Evolutionary conservation across 1,284 basidiomycete species (phyloP), one percentile per base, ranked within the genome.

Genomic region (Boletus hoseneyae): DNA sequence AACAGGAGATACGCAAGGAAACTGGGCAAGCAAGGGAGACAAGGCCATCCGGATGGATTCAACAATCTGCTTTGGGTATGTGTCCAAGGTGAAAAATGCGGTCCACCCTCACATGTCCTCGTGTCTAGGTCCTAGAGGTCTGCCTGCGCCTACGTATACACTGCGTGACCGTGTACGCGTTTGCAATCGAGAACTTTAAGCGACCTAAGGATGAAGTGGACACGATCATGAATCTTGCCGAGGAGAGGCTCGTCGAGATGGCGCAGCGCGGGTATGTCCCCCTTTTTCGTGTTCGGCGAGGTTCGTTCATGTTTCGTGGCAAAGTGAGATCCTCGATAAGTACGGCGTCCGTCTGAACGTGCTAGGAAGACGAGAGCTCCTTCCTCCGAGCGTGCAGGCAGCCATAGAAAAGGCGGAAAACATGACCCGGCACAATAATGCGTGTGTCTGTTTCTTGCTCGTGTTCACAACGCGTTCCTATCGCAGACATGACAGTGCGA

Each of bases 131-230:
- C 47, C 72, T 97, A 15, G 87, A 93, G 65, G 76, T 94, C 40
- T 93, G 94, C 59, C 71, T 95, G 23, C 75, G 79, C 9, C 75
- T 97, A 16, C 73, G 82, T 18, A 80, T 97, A 44, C 78, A 74
- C 48, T 91, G 88, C 54, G 93, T 99, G 19, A 89, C 92, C 1
- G 91, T 92, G 10, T 99, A 97, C 63, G 93, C 94, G 4, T 99
- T 99, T 69, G 85, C 95, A 1, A 96, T 99, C 53, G 94, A 98
- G 65, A 99, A 99, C 71, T 99, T 99, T 73, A 90, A 90, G 57
- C 79, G 97, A n/a, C 78, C 87, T 1, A 73, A 80, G 47, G 83
- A 85, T 7, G 97, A 99, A 68, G 93, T 99, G 1, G 82, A 87
- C 34, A 84, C 85, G 6, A 73, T 99, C 53, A 95, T 99, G 93